These are phyloP conservation scores for Biancaea sappan DNA, from an alignment of 306 rosid genomes.

Conservation along the genomic window DNA sequence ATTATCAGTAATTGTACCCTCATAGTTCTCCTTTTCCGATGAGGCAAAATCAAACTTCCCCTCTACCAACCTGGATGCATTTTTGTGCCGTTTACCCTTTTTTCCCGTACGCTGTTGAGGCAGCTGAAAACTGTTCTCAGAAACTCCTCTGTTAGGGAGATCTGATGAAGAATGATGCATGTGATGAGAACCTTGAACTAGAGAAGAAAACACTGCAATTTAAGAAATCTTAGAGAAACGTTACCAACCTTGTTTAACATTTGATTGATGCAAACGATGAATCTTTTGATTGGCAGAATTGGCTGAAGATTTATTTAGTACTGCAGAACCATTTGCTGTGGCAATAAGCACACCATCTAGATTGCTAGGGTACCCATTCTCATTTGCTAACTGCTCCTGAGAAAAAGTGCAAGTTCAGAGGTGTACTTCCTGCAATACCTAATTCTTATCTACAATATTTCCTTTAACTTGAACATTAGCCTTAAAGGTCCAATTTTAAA, in stretches of 20 bases:
- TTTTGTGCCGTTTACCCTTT: slow-evolving; percentile 67
- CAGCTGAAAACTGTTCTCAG: slow-evolving; percentile 59
- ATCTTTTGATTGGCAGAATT: slow-evolving; percentile 45
- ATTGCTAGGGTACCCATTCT: slow-evolving; percentile 47
- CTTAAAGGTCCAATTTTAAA: slow-evolving; percentile 27
- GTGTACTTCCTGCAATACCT: slow-evolving; percentile 32
- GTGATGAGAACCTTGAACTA: slow-evolving; percentile 33
- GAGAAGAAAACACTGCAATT: slow-evolving; percentile 15
- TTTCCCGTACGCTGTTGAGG: slow-evolving; percentile 66
- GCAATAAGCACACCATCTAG: slow-evolving; percentile 42
- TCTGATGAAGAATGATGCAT: slow-evolving; percentile 47
- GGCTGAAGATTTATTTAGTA: slow-evolving; percentile 34
- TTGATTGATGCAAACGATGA: slow-evolving; percentile 40
- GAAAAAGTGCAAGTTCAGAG: slow-evolving; percentile 38
- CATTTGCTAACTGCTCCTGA: slow-evolving; percentile 57
- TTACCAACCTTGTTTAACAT: slow-evolving; percentile 62
- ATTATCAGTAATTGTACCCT: slow-evolving; percentile 44
- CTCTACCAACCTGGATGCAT: slow-evolving; percentile 57
- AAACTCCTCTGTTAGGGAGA: slow-evolving; percentile 52
- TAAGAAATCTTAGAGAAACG: slow-evolving; percentile 28
- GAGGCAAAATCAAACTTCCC: slow-evolving; percentile 52
- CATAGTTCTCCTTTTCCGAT: slow-evolving; percentile 48
- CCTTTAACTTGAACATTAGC: slow-evolving; percentile 17
- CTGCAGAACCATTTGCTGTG: slow-evolving; percentile 53
- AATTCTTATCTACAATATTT: slow-evolving; percentile 14